Conservation (phyloP, 176 grass and related monocot species). For the Saccharum officinarum region DNA sequence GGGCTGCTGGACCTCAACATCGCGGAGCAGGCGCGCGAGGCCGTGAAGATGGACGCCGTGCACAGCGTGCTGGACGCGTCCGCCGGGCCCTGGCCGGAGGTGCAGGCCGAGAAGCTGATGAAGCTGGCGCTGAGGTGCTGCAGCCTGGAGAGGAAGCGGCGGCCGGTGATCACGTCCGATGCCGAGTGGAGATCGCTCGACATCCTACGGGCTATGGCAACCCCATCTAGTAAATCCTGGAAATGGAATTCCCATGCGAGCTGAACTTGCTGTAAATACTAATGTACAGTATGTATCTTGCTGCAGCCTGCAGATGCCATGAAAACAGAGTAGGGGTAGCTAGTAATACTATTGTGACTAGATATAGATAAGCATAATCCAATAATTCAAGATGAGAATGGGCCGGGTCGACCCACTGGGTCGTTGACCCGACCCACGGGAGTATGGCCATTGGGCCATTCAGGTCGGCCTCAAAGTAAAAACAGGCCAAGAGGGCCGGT, state of each 20-base stretch:
- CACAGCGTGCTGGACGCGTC: constrained; percentile 41
- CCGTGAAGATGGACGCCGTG: constrained; percentile 12
- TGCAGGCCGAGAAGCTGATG: constrained; percentile 41
- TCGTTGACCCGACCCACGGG: no score
- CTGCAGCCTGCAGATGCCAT: background rate
- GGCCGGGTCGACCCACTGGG: no score
- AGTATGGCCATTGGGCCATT: no score
- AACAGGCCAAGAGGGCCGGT: no score
- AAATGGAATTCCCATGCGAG: constrained; percentile 26
- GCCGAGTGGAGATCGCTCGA: constrained; percentile 43
- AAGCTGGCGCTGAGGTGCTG: constrained; percentile 45
- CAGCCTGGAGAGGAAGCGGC: constrained; percentile 42
- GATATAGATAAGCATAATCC: background rate
- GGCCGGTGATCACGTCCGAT: constrained; percentile 41
- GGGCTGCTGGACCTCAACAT: constrained; percentile 42
- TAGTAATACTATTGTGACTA: background rate
- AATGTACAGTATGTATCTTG: background rate
- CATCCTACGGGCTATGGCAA: constrained; percentile 38
- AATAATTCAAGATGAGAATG: no score
- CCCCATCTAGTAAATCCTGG: constrained; percentile 14
- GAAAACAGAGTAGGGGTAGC: background rate
- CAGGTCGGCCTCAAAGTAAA: no score
- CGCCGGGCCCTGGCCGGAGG: constrained; percentile 45
- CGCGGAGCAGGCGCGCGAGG: constrained; percentile 39
- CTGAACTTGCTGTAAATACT: background rate